phyloP scores from a whole-genome alignment of 2,329 filamentous ascomycete genomes.

The Penicillium oxalicum region DNA sequence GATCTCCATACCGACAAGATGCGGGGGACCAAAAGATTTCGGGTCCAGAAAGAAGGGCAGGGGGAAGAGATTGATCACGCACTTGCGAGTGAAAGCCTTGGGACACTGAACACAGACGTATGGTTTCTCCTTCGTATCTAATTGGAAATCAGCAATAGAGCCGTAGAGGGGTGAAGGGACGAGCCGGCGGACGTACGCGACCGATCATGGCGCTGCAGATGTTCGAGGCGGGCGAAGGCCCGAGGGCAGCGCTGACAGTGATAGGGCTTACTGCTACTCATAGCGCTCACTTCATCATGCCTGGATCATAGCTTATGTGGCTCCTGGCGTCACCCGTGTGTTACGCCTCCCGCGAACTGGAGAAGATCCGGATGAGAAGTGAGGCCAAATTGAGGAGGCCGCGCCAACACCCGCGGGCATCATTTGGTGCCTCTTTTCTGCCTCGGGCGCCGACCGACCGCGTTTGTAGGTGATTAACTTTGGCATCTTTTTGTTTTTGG shows the following conservation, averaged over 20 bases:
- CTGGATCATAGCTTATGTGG: constrained; percentile 11
- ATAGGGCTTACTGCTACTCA: constrained; percentile 17
- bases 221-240: constrained; percentile 30
- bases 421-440: no score
- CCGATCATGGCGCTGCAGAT: constrained; percentile 33
- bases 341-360: neutral
- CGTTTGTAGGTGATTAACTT: no score
- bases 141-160: constrained; percentile 5
- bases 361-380: no score
- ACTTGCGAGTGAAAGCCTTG: constrained; percentile 34
- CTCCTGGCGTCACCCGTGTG: constrained; percentile 5
- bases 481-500: no score
- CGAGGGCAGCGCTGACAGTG: constrained; percentile 28
- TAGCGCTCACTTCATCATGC: neutral
- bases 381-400: no score
- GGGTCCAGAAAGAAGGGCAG: no score
- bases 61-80: neutral
- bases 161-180: neutral
- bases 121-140: constrained; percentile 34
- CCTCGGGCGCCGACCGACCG: no score
- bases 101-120: constrained; percentile 26
- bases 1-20: no score
- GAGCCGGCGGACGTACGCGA: constrained; percentile 22
- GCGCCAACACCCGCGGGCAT: no score
- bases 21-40: no score